A percentile compares a stretch with the other conserved stretches of the same genome.
These are phyloP conservation scores for Aureobasidium melanogenum DNA, from an alignment of 2,329 filamentous ascomycete species.

Conservation along the genomic window DNA sequence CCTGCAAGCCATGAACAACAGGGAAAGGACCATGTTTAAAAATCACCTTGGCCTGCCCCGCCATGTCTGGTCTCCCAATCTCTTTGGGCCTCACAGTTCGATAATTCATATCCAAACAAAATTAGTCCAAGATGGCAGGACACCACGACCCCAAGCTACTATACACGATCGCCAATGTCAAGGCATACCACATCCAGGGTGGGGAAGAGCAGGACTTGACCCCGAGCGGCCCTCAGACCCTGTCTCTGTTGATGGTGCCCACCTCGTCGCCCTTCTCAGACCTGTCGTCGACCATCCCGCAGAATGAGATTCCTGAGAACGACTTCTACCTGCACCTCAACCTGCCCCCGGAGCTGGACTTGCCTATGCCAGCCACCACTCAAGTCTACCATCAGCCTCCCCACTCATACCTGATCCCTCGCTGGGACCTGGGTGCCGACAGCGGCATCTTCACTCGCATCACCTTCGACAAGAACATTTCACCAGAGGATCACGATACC, in stretches of 20 bases:
- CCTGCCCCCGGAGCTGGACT: conserved; percentile 85
- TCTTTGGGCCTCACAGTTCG: neutral
- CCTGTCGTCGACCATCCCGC: conserved; percentile 47
- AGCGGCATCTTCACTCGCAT: conserved; percentile 87
- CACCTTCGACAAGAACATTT: conserved; percentile 64
- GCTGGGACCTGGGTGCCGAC: conserved; percentile 86
- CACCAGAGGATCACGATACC: conserved; percentile 88
- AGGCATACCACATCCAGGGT: conserved; percentile 83
- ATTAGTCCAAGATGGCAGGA: conserved; percentile 31
- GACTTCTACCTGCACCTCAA: conserved; percentile 97
- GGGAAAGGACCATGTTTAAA: neutral
- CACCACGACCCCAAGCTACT: conserved; percentile 49
- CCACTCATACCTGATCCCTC: conserved; percentile 83
- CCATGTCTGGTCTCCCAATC: neutral
- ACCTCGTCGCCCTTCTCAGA: conserved; percentile 64
- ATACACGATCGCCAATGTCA: conserved; percentile 67
- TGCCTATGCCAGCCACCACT: conserved; percentile 87
- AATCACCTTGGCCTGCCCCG: neutral
- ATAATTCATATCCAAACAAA: neutral
- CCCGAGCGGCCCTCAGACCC: conserved; percentile 75
- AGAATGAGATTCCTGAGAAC: conserved; percentile 56
- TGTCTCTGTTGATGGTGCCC: conserved; percentile 92
- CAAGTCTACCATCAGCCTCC: conserved; percentile 97
- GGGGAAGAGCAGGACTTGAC: conserved; percentile 78
- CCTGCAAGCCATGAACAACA: neutral